phyloP scores from a whole-genome alignment of 306 rosid genomes.

The Lotus japonicus region DNA sequence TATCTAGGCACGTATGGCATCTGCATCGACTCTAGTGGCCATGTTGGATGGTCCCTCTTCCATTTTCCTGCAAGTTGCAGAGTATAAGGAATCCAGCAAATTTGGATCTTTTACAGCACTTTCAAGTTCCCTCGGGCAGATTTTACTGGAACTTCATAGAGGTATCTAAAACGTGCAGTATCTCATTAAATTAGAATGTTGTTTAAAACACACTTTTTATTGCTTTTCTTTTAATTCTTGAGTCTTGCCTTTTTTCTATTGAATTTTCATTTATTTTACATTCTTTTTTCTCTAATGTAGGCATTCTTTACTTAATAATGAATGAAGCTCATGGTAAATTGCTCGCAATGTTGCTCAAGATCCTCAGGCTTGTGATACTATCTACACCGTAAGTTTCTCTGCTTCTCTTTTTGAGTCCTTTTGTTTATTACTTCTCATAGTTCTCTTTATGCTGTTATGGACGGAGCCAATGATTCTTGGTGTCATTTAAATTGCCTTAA shows the following conservation, averaged over 20 bases:
- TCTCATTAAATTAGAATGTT: background rate
- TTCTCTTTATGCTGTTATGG: conserved; percentile 1
- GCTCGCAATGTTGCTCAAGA: conserved; percentile 79
- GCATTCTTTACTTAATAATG: conserved; percentile 65
- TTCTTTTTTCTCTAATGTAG: conserved; percentile 35
- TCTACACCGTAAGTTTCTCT: conserved; percentile 73
- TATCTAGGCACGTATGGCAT: conserved; percentile 63
- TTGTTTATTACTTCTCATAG: conserved; percentile 2
- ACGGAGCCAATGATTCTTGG: background rate
- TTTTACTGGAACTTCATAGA: conserved; percentile 83
- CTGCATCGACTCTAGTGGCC: conserved; percentile 65
- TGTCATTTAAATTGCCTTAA: background rate
- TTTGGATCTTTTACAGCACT: conserved; percentile 88
- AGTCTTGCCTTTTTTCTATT: background rate
- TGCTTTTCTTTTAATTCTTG: background rate
- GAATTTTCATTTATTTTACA: background rate
- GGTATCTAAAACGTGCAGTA: conserved; percentile 34
- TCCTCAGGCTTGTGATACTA: conserved; percentile 69
- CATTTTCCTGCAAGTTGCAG: conserved; percentile 81
- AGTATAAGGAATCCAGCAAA: conserved; percentile 72
- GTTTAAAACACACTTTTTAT: background rate
- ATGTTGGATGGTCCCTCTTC: conserved; percentile 84
- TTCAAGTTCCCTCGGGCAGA: conserved; percentile 85
- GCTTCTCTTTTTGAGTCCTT: background rate
- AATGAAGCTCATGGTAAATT: conserved; percentile 63